phyloP scores from a whole-genome alignment of 1,284 basidiomycete species.

The Moesziomyces aphidis region DNA sequence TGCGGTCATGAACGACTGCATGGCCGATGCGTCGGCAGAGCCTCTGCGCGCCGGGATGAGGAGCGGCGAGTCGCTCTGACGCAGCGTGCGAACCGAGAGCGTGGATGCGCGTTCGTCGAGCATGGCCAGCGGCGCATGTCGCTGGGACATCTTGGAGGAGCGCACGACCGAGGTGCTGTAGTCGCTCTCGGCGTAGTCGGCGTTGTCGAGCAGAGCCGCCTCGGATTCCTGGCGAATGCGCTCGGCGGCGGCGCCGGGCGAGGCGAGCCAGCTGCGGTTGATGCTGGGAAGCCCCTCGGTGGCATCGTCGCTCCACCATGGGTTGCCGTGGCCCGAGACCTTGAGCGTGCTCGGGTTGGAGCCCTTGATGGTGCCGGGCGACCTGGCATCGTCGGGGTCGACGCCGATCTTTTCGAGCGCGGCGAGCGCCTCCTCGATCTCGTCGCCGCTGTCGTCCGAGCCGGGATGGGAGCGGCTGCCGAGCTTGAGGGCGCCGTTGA shows the following conservation, averaged over 20 bases:
- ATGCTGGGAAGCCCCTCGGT: conserved; percentile 51
- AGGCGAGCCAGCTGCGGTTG: conserved; percentile 52
- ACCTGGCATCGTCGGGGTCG: conserved; percentile 31
- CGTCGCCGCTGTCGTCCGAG: conserved; percentile 56
- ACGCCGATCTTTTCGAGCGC: conserved; percentile 59
- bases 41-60: conserved; percentile 42
- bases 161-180: conserved; percentile 64
- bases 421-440: conserved; percentile 60
- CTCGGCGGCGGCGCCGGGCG: conserved; percentile 37
- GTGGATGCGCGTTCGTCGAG: conserved; percentile 44
- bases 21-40: conserved; percentile 29
- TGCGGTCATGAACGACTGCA: conserved; percentile 57
- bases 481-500: conserved; percentile 79
- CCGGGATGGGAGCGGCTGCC: conserved; percentile 65
- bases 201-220: conserved; percentile 33
- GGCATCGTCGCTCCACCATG: conserved; percentile 61
- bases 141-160: conserved; percentile 47
- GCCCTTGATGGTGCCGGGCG: conserved; percentile 37
- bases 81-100: conserved; percentile 42
- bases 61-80: conserved; percentile 36
- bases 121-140: conserved; percentile 43
- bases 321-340: conserved; percentile 61
- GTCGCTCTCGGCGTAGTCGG: conserved; percentile 47
- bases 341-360: conserved; percentile 52
- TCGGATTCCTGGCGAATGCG: conserved; percentile 46